Evolutionary conservation across 768 basidiomycete genomes (phyloP).

Genomic region (Pisolithus marmoratus): DNA sequence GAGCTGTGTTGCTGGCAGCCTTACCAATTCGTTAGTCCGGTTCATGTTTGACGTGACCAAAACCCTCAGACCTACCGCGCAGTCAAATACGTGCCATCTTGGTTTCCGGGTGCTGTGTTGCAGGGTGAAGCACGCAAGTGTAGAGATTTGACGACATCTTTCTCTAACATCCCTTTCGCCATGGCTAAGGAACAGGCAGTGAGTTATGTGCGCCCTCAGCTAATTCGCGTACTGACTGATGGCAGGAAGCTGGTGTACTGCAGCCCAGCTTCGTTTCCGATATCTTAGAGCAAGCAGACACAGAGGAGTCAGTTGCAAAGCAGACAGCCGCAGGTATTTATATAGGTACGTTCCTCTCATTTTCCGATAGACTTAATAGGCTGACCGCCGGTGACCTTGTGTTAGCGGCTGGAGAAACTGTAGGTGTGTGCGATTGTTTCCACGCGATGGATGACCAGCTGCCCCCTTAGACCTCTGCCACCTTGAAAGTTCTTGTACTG

Average conservation of each 20-base stretch:
- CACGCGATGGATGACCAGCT: not conserved
- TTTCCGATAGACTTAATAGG: no score
- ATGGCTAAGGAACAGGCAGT: constrained; percentile 3
- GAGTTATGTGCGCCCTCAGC: no score
- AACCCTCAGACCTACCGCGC: not conserved
- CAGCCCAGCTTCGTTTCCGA: no score
- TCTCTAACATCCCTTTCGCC: not conserved
- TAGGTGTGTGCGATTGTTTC: constrained; percentile 2
- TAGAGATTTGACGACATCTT: not conserved
- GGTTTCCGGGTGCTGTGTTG: constrained; percentile 12
- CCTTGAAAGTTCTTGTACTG: constrained; percentile 18
- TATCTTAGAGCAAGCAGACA: no score
- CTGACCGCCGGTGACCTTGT: constrained; percentile 8
- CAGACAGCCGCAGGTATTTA: no score
- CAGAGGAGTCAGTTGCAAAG: no score
- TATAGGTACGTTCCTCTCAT: no score
- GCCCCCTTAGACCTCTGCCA: constrained; percentile 14
- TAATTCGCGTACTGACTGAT: no score
- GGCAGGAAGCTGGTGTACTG: no score
- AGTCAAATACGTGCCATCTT: constrained; percentile 21
- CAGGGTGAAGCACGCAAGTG: not conserved
- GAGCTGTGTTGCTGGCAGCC: constrained; percentile 14
- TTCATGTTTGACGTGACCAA: not conserved
- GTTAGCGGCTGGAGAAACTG: constrained; percentile 24
- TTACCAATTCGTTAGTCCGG: constrained; percentile 23